These are phyloP conservation scores for Garcia nutans DNA, from an alignment of 345 rosid species.

Conservation along the genomic window DNA sequence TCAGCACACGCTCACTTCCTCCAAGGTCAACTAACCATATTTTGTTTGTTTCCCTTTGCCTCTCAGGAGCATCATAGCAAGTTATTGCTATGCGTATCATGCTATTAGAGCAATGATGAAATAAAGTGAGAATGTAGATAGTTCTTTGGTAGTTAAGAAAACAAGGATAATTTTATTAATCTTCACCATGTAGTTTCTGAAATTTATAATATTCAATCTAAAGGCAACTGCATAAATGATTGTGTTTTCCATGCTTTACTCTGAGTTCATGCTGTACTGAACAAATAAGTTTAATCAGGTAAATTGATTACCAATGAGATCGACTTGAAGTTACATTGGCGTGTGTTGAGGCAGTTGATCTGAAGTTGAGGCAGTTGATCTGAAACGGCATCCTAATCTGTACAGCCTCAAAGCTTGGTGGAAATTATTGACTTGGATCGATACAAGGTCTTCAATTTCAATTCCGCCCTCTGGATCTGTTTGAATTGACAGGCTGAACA, in stretches of 20 bases:
- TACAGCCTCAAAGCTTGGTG: conserved; percentile 68
- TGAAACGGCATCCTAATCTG: conserved; percentile 62
- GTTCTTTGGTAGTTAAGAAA: background rate
- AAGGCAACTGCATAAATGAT: background rate
- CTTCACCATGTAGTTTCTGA: background rate
- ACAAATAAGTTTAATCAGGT: background rate
- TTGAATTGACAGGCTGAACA: conserved; percentile 65
- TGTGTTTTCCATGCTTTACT: background rate
- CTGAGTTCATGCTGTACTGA: conserved; percentile 1
- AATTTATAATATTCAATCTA: background rate
- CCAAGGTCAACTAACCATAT: conserved; percentile 82
- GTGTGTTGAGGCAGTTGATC: conserved; percentile 79
- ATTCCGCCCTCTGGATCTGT: conserved; percentile 57
- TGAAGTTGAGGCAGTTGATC: conserved; percentile 79
- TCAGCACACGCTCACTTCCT: conserved; percentile 83
- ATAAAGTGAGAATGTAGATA: background rate
- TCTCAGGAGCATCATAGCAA: conserved; percentile 56
- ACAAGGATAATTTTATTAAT: background rate
- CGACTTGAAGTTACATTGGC: conserved; percentile 70
- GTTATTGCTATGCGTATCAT: conserved; percentile 63
- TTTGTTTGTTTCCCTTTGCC: conserved; percentile 61
- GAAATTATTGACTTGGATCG: conserved; percentile 53
- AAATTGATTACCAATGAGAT: conserved; percentile 70
- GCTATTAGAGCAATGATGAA: conserved; percentile 36
- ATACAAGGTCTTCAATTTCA: conserved; percentile 61